Base-by-base conservation (phyloP, 345 rosid genomes). In the Hypericum perforatum region DNA sequence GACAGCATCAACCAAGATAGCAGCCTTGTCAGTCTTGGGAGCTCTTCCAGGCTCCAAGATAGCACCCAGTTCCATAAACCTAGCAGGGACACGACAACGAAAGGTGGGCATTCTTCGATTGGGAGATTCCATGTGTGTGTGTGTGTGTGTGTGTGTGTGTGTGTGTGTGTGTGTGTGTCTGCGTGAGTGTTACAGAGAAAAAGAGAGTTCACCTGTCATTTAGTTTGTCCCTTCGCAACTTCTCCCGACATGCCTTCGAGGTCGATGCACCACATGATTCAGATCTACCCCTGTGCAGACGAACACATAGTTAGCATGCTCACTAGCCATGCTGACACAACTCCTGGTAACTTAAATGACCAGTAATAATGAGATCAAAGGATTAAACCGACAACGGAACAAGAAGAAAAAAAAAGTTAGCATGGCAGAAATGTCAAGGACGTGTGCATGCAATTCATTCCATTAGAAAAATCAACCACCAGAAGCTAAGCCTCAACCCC, bases 171-270 rank as follows among this genome's bases (percentile, higher is more conserved):
- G 32, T 22, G 36, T 8, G 8, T 8, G 57, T 5, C 9, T 11
- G 16, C n/a, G 43, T 3, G 15, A n/a, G 53, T 14, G 14, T 53
- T 43, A 51, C 29, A 16, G 11, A 32, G 51, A 64, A 59, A 42
- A 49, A 5, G 53, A 45, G 52, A 45, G 14, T 66, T 50, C 63
- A 74, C 98, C 72, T 85, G 63, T 87, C 92, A 49, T 91, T 91
- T 59, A 91, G 72, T 68, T 61, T 74, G 69, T 91, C 95, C 68
- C 98, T 77, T 49, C 96, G 86, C 82, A 79, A 63, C 68, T 80
- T 84, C 78, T 87, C 98, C 14, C 96, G 86, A 63, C 95, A 76
- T 8, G 96, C 98, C 72, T 87, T 91, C 37, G 98, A 92, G 85
- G 91, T 80, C 50, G 91, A 66, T 38, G 69, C 68, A 60, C 78